Percentiles rank a stretch among this genome's conserved stretches.
phyloP scores from a whole-genome alignment of 495 filamentous ascomycete species.

The Penicillium subrubescens region DNA sequence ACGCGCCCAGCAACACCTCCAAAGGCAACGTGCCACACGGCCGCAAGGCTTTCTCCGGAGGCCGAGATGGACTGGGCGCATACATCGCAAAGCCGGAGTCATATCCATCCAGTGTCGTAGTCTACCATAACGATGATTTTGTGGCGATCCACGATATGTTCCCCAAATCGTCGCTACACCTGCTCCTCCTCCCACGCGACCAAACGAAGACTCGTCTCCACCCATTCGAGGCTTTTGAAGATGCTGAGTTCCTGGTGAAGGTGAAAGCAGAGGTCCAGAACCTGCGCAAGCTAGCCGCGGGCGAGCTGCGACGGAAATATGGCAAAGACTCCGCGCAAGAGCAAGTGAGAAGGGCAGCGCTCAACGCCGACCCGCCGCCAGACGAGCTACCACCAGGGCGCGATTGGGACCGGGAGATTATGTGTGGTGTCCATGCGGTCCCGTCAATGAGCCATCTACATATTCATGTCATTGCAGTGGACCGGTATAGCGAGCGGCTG shows the following conservation, averaged over 20 bases:
- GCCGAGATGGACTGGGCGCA: slow-evolving; percentile 65
- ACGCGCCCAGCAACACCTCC: slow-evolving; percentile 27
- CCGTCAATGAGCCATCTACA: slow-evolving; percentile 95
- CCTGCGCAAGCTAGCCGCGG: slow-evolving; percentile 65
- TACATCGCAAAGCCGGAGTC: slow-evolving; percentile 71
- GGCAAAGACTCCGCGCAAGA: slow-evolving; percentile 66
- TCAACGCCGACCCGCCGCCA: slow-evolving; percentile 46
- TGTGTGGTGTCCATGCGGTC: slow-evolving; percentile 77
- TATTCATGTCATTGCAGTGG: slow-evolving; percentile 79
- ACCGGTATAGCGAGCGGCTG: slow-evolving; percentile 68
- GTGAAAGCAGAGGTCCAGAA: slow-evolving; percentile 61
- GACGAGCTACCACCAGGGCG: slow-evolving; percentile 66
- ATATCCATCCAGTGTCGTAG: slow-evolving; percentile 61
- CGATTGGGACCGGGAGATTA: slow-evolving; percentile 77
- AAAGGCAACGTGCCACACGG: slow-evolving; percentile 28
- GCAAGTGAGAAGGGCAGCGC: slow-evolving; percentile 52
- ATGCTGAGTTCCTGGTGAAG: slow-evolving; percentile 67
- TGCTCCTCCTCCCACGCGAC: slow-evolving; percentile 82
- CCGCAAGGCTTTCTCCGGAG: slow-evolving; percentile 33
- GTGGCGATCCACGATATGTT: slow-evolving; percentile 83
- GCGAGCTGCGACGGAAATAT: slow-evolving; percentile 73
- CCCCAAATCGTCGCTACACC: slow-evolving; percentile 82
- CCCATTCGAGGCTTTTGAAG: slow-evolving; percentile 77
- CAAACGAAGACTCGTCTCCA: slow-evolving; percentile 61
- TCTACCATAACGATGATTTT: slow-evolving; percentile 70